These are phyloP conservation scores for Candida dubliniensis DNA, from an alignment of 1,139 yeast species.

Conservation along the genomic window DNA sequence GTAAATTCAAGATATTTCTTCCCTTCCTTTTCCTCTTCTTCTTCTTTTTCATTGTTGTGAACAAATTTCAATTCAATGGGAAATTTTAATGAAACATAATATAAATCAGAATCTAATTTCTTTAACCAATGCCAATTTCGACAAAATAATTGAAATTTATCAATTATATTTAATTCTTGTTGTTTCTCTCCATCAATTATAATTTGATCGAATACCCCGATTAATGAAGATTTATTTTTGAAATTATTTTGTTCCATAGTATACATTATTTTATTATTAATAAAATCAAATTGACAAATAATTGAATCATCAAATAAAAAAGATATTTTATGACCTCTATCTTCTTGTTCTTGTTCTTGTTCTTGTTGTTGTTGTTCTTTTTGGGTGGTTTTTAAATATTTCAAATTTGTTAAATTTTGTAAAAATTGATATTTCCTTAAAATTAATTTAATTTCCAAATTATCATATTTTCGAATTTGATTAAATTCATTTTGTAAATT, in stretches of 20 bases:
- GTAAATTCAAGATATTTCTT: conserved; percentile 9
- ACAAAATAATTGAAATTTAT: conserved; percentile 19
- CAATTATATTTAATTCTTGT: conserved; percentile 3
- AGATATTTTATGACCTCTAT: conserved; percentile 6
- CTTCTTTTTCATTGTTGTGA: conserved; percentile 6
- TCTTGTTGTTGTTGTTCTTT: too few relatives aligned
- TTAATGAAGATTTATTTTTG: conserved; percentile 14
- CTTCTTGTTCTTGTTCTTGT: too few relatives aligned
- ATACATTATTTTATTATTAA: conserved; percentile 7
- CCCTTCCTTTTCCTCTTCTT: too few relatives aligned
- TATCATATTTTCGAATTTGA: conserved; percentile 1
- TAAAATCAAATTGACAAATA: conserved; percentile 17
- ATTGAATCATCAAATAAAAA: conserved; percentile 21
- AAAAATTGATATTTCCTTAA: conserved; percentile 24
- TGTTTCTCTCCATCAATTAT: conserved; percentile 3
- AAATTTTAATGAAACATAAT: conserved; percentile 28
- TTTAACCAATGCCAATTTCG: conserved; percentile 22
- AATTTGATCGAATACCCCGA: conserved; percentile 2
- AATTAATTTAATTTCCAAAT: conserved; percentile 19
- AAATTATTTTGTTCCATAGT: conserved; percentile 7
- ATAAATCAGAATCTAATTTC: conserved; percentile 28
- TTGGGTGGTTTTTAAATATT: conserved; percentile 12
- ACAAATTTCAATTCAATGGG: conserved; percentile 20
- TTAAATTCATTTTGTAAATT: conserved; percentile 21
- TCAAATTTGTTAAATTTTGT: conserved; percentile 24